Base-by-base conservation (phyloP, 306 rosid genomes). In the Trichosanthes truncata region DNA sequence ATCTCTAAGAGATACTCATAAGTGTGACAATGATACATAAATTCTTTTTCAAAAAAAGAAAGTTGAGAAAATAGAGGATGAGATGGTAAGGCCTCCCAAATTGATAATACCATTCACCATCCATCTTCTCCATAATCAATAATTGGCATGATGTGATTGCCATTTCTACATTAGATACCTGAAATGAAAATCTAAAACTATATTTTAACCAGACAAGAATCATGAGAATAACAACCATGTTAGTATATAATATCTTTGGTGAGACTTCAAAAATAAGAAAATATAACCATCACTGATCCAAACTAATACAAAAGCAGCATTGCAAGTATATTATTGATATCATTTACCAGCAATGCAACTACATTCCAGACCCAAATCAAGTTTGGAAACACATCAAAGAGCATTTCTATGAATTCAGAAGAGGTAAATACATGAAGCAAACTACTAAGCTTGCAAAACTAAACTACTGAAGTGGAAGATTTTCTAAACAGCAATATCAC, bases 401-500 rank as follows among this genome's bases (percentile, higher is more conserved):
- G 43, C 78, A 73, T 48, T 46, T 48, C 25, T 41, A 21, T 11
- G 56, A 23, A 40, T 38, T 41, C 75, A 43, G 20, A 43, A 45
- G 56, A 45, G 55, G 75, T 71, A 71, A 71, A 71, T 45, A 26
- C 43, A 48, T 29, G 17, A 48, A 74, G 15, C 41, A 29, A 73
- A 46, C 59, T 26, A 73, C 41, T 3, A 35, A 23, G 23, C 3
- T 45, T 17, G 15, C 38, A 74, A 49, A 61, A 48, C 78, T 74
- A 49, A 74, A 49, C 26, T 29, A 20, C 51, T 48, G 78, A 49
- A 74, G 55, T 74, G 78, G 78, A 74, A 29, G 52, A 74, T 20
- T 3, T 49, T 74, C 14, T 49, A 15, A 74, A 45, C 78, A 74
- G 7, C 78, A 29, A 3, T 46, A 15, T 74, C 43, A 48, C 61